Percentiles rank a stretch among this genome's conserved stretches.
Conservation (phyloP, 148 eudicot genomes). For the Rhododendron henanense region DNA sequence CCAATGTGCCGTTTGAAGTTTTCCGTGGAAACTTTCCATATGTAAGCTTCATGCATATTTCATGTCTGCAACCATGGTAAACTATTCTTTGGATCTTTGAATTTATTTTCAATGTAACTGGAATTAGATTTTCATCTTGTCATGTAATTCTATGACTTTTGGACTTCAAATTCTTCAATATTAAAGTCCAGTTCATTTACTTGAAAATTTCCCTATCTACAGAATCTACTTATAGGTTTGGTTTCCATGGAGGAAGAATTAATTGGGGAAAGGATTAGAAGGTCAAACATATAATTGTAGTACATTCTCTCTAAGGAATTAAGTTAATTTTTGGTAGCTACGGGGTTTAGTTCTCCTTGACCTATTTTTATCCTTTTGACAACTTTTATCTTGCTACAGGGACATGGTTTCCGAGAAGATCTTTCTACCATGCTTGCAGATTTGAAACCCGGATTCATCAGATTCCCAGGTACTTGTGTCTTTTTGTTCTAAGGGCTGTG, state of each 20-base stretch:
- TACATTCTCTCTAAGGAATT: neutral
- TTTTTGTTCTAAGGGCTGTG: neutral
- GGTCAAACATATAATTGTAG: neutral
- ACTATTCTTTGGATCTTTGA: neutral
- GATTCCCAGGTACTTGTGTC: slow-evolving; percentile 74
- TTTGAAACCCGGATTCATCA: slow-evolving; percentile 77
- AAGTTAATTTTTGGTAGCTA: neutral
- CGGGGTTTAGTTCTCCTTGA: neutral
- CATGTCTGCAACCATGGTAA: neutral
- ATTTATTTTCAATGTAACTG: neutral
- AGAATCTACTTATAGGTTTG: neutral
- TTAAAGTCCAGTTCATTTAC: neutral
- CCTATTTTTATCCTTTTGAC: neutral
- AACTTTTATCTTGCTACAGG: slow-evolving; percentile 36
- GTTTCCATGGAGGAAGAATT: neutral
- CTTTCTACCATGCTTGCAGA: slow-evolving; percentile 69
- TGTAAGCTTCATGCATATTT: neutral
- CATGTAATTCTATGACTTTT: neutral
- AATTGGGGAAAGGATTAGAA: neutral
- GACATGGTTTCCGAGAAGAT: slow-evolving; percentile 87
- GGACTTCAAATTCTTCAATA: neutral
- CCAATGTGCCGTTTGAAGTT: neutral
- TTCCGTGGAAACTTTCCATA: neutral
- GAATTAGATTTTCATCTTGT: neutral
- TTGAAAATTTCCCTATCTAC: neutral